phyloP scores from a whole-genome alignment of 1,284 basidiomycete genomes.

The Pterula multifida region DNA sequence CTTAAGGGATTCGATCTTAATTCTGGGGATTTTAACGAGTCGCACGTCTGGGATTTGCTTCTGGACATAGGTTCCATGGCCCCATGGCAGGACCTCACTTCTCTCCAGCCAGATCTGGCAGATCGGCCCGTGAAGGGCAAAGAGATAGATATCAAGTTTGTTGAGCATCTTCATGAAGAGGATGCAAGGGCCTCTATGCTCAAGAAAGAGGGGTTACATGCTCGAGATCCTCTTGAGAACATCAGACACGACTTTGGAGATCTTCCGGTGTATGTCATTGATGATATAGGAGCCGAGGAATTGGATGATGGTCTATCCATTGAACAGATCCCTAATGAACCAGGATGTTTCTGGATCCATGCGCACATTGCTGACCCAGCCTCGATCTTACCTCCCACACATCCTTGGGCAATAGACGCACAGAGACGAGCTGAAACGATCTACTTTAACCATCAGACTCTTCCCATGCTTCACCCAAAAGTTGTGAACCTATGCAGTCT shows the following conservation, averaged over 20 bases:
- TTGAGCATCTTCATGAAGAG: neutral
- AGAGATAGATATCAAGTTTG: neutral
- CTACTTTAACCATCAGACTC: slow-evolving; percentile 58
- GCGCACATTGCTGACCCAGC: slow-evolving; percentile 94
- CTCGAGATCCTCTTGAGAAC: slow-evolving; percentile 44
- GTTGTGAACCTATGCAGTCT: slow-evolving; percentile 42
- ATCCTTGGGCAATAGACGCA: slow-evolving; percentile 48
- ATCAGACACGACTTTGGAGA: slow-evolving; percentile 81
- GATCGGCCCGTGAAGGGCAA: neutral
- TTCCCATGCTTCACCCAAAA: slow-evolving; percentile 56
- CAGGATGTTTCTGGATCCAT: slow-evolving; percentile 71
- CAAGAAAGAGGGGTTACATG: slow-evolving; percentile 47
- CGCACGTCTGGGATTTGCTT: slow-evolving; percentile 34
- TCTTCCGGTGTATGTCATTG: slow-evolving; percentile 81
- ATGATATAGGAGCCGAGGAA: slow-evolving; percentile 74
- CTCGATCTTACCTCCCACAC: slow-evolving; percentile 58
- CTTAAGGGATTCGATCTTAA: slow-evolving; percentile 45
- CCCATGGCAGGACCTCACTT: slow-evolving; percentile 59
- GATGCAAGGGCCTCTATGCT: slow-evolving; percentile 18
- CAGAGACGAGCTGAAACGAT: slow-evolving; percentile 33
- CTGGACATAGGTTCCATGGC: slow-evolving; percentile 59
- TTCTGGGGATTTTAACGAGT: slow-evolving; percentile 23
- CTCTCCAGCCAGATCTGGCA: slow-evolving; percentile 20
- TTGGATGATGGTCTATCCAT: slow-evolving; percentile 92
- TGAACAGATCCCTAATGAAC: slow-evolving; percentile 46